Evolutionary conservation across 164 flowering plant genomes (phyloP), one percentile per base, ranked within the genome.

Genomic region (Annona squamosa): DNA sequence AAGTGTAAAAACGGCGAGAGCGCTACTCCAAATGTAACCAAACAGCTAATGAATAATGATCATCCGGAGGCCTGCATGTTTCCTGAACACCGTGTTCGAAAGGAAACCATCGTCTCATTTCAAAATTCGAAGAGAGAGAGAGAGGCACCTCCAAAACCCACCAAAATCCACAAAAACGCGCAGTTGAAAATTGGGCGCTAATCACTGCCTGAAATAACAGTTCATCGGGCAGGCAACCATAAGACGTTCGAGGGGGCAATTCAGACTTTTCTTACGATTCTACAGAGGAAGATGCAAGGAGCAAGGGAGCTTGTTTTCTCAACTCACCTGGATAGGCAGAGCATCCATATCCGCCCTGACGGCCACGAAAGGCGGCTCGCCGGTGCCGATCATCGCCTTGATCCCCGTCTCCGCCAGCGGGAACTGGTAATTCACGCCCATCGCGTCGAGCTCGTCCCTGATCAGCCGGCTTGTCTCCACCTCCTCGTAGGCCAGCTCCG

Each of bases 281-380:
- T 52, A 52, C 59, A 2, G 59, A 52, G 13, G 13, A 16, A 9
- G 13, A 52, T 52, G 17, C 9, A 52, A 26, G 5, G 65, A 5
- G 26, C 37, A 63, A 6, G 10, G 65, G 41, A 17, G 5, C 37
- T 26, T 26, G 37, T 26, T 26, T 67, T 16, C 5, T 47, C 19
- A 43, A 43, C 19, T 4, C 43, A 87, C 99, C 98, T 92, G 97
- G 74, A 94, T 88, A 0, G 97, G 97, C 16, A 94, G 87, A 61
- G 94, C 97, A 81, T 94, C 99, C 99, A 94, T 94, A 69, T 94
- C 98, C 19, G 97, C 97, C 65, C 97, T 82, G 26, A 94, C 3
- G 4, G 92, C 97, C 2, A 94, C 94, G 69, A 88, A 89, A 1
- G 97, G 97, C 4, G 93, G 91, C 4, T 74, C 78, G 0, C 99